phyloP scores from a whole-genome alignment of 345 rosid species.

The Ricinus communis region DNA sequence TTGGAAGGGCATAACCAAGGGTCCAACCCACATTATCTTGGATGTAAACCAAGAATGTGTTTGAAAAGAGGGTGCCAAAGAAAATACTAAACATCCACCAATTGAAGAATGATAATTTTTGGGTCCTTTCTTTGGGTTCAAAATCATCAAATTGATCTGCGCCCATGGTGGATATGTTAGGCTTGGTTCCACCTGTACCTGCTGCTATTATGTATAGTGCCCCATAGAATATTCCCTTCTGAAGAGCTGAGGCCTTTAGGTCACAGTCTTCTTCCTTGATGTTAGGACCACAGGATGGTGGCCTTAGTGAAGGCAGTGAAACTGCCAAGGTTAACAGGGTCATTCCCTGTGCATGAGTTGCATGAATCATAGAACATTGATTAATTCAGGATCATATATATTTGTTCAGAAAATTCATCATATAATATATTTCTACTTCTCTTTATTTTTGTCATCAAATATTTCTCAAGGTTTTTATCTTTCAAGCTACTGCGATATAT shows the following conservation, averaged over 20 bases:
- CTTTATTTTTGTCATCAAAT: too few species aligned
- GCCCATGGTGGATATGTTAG: constrained; percentile 66
- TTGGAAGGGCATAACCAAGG: constrained; percentile 58
- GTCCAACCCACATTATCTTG: constrained; percentile 62
- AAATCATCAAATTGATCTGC: constrained; percentile 68
- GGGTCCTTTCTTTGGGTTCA: constrained; percentile 53
- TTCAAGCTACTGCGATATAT: too few species aligned
- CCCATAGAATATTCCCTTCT: constrained; percentile 43
- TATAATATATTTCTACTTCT: not conserved
- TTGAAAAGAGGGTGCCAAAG: constrained; percentile 59
- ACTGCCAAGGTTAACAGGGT: constrained; percentile 47
- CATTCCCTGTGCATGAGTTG: constrained; percentile 63
- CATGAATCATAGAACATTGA: not conserved
- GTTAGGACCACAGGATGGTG: constrained; percentile 40
- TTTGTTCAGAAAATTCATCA: too few species aligned
- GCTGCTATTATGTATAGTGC: constrained; percentile 48
- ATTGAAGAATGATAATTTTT: constrained; percentile 66
- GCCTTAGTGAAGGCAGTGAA: constrained; percentile 42
- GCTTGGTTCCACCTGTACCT: constrained; percentile 65
- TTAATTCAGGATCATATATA: too few species aligned
- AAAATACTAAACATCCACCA: constrained; percentile 73
- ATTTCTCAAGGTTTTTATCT: too few species aligned
- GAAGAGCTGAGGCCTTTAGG: constrained; percentile 32
- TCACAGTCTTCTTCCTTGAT: constrained; percentile 34
- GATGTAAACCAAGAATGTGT: constrained; percentile 52